phyloP scores from a whole-genome alignment of 1,139 yeast species.

The Suhomyces yuchorum region DNA sequence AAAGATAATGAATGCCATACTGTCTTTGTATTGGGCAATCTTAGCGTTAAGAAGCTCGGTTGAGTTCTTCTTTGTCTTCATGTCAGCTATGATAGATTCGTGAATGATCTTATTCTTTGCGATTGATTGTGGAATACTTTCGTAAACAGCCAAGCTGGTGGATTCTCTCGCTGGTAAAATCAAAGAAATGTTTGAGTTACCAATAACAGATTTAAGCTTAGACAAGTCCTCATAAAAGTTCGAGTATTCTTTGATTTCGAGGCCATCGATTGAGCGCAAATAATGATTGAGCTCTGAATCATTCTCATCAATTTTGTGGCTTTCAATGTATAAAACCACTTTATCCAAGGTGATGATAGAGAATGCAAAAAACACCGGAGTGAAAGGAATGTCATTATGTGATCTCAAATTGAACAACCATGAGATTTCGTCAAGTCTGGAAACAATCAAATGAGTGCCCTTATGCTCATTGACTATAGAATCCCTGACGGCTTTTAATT shows the following conservation, averaged over 20 bases:
- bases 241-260: slow-evolving; percentile 34
- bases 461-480: slow-evolving; percentile 22
- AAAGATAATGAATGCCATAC: slow-evolving; percentile 43
- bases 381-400: slow-evolving; percentile 46
- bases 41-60: slow-evolving; percentile 42
- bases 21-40: slow-evolving; percentile 48
- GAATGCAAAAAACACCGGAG: slow-evolving; percentile 55
- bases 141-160: slow-evolving; percentile 38
- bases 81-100: slow-evolving; percentile 38
- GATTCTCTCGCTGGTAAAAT: slow-evolving; percentile 36
- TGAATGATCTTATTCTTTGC: slow-evolving; percentile 29
- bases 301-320: slow-evolving; percentile 30
- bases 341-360: slow-evolving; percentile 34
- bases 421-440: slow-evolving; percentile 55
- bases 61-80: slow-evolving; percentile 41
- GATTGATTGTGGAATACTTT: slow-evolving; percentile 32
- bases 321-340: slow-evolving; percentile 42
- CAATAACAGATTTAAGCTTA: slow-evolving; percentile 24
- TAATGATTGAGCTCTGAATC: slow-evolving; percentile 25
- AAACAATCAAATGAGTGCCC: slow-evolving; percentile 37
- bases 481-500: slow-evolving; percentile 32
- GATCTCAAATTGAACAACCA: slow-evolving; percentile 56
- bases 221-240: slow-evolving; percentile 36
- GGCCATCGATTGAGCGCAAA: slow-evolving; percentile 29
- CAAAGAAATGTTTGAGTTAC: slow-evolving; percentile 21